Base-by-base conservation (phyloP, 805 yeast genomes). In the Metschnikowia cubensis region DNA sequence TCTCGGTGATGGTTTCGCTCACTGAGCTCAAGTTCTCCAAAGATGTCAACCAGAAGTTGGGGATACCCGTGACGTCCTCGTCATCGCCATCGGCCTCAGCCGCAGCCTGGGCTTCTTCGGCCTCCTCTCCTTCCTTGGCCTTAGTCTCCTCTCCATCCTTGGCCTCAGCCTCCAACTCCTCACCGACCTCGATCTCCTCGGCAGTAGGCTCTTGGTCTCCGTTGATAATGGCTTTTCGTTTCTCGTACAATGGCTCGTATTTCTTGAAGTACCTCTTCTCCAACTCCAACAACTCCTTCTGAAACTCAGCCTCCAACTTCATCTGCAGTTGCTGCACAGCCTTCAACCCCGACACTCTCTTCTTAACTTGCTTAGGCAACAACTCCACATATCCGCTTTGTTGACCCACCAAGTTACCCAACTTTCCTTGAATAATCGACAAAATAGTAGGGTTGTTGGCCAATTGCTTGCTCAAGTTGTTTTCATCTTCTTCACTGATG, bases 21-120 rank as follows among this genome's bases (percentile, higher is more conserved):
- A 91, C 82, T 29, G 87, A 83, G 29, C 83, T 81, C 59, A 94
- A 75, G 71, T 91, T 94, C 68, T 87, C 92, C 69, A 94, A 75
- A 5, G 98, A 96, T 17, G 98, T 94, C 61, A 92, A 78, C 99
- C 99, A 94, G 77, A 94, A 94, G 44, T 87, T 83, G 50, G 99
- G 98, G 58, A 94, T 81, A 56, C 99, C 99, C 54, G 75, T 76
- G 6, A 57, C 65, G 32, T 69, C 79, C n/a, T 69, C 77, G 15
- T 70, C 79, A 4, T 68, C 79, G 10, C 69, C 77, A 1, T 68
- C 77, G 4, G 68, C 75, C 17, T 70, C 77, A 22, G 65, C 73
- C 17, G 68, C 71, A n/a, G n/a, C n/a, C n/a, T n/a, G n/a, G 8
- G 66, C 73, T 3, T 69, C 77, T 10, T 68, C 72, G 17, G 66